Evolutionary conservation across 805 yeast genomes (phyloP), one percentile per base, ranked within the genome.

Genomic region (Allodekkera sacchari): DNA sequence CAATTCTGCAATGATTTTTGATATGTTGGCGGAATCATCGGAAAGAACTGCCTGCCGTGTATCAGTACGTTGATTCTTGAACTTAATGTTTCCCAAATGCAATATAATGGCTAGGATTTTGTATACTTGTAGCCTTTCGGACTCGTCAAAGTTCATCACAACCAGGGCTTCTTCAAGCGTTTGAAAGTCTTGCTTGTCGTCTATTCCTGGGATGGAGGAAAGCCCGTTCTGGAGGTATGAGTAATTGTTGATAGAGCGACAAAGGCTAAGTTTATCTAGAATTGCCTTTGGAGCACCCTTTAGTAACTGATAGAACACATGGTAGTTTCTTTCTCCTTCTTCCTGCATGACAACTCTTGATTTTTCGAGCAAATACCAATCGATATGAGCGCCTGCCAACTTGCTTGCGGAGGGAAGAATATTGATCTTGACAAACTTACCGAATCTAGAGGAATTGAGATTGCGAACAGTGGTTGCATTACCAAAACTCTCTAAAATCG

Each of bases 401-500:
- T 68, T 68, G 3, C 84, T 84, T 8, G 66, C 53, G 4, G 60
- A 47, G 10, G 41, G 38, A 7, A 27, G 19, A 44, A 89, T 83
- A 50, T 77, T 85, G 37, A 92, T 83, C 48, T 87, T 81, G 41
- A 92, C 83, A 50, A 92, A 92, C 59, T 92, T 92, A 23, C 99
- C 99, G 54, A 92, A 92, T 50, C 99, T 73, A 5, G 97, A 89
- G 4, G 96, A 87, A 56, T 92, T 92, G 54, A 88, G 77, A 53
- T 92, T 92, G 47, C 92, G 73, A 11, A 85, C 83, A 0, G 99
- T 92, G 49, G 89, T 95, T 2, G 99, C 89, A 55, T 92, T 92
- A 45, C 99, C 99, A 56, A 92, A 92, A 20, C 96, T 76, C 57
- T 92, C 99, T 44, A 92, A 59, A 30, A 92, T 85, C 1, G 98